A percentile compares a stretch with the other conserved stretches of the same genome.
phyloP scores from a whole-genome alignment of 2,329 filamentous ascomycete genomes.

The Allantophomopsis lycopodina region DNA sequence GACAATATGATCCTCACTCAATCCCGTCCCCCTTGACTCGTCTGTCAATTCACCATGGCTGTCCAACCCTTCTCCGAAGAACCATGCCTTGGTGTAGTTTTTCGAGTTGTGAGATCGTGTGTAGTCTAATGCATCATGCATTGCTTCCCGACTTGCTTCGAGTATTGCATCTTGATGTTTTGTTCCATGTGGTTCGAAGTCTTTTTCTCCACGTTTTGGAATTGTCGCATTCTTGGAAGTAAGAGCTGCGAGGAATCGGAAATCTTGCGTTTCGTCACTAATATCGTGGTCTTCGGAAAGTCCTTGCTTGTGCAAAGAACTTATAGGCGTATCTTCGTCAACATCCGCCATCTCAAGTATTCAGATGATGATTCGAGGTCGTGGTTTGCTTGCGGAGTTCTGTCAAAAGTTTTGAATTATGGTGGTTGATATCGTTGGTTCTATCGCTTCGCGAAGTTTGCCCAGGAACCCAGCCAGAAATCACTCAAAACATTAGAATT shows the following conservation, averaged over 20 bases:
- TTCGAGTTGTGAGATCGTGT: conserved; percentile 62
- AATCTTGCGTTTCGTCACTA: conserved; percentile 78
- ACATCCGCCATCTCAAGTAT: conserved; percentile 12
- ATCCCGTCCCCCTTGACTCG: conserved; percentile 47
- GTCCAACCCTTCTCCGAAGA: conserved; percentile 44
- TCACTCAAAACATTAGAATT: too few relatives aligned
- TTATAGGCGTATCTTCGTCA: conserved; percentile 18
- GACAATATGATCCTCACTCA: conserved; percentile 39
- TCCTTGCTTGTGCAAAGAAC: conserved; percentile 7
- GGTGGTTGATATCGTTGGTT: too few relatives aligned
- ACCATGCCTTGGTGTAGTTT: conserved; percentile 55
- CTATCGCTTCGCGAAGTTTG: too few relatives aligned
- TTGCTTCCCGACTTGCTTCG: conserved; percentile 68
- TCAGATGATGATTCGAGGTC: conserved; percentile 1
- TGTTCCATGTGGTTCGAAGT: conserved; percentile 90
- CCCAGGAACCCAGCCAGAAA: too few relatives aligned
- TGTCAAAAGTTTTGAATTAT: too few relatives aligned
- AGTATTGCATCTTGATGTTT: conserved; percentile 65
- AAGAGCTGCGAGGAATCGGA: conserved; percentile 52
- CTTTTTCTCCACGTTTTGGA: conserved; percentile 88
- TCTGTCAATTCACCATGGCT: conserved; percentile 12
- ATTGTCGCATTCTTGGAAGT: conserved; percentile 41
- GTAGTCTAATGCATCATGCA: conserved; percentile 76
- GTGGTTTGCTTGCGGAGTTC: background rate
- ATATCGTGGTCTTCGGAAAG: conserved; percentile 40